A percentile compares a stretch with the other conserved stretches of the same genome.
Conservation (phyloP, 441 rosid genomes). For the Gossypium armourianum region DNA sequence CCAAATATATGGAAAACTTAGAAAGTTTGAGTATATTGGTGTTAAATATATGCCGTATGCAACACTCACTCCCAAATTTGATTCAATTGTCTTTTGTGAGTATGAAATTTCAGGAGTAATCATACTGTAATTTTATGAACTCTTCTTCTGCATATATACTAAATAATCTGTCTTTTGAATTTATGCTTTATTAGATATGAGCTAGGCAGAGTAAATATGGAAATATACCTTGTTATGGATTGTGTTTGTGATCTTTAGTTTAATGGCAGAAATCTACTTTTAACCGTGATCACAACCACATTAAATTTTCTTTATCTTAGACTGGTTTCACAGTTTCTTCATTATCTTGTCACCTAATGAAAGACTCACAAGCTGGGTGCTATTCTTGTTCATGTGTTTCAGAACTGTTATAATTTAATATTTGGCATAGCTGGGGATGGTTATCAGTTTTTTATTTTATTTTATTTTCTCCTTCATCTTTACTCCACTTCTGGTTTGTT, state of each 20-base stretch:
- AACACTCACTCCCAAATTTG: neutral
- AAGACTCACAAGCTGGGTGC: neutral
- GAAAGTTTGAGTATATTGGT: neutral
- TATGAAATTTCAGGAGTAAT: neutral
- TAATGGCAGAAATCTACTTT: neutral
- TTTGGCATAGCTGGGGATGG: neutral
- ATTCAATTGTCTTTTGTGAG: neutral
- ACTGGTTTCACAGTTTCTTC: neutral
- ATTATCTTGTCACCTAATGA: neutral
- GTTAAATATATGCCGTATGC: neutral
- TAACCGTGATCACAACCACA: slow-evolving; percentile 18
- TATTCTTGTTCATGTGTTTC: neutral
- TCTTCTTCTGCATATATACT: neutral
- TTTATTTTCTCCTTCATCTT: neutral
- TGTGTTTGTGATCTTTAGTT: neutral
- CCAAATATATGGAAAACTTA: neutral
- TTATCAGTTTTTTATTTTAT: neutral
- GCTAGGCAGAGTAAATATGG: neutral
- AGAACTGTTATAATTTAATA: neutral
- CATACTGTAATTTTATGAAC: neutral
- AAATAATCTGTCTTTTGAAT: neutral
- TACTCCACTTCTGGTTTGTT: neutral
- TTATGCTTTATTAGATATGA: neutral
- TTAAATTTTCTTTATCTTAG: neutral
- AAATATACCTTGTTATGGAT: neutral